phyloP scores from a whole-genome alignment of 768 basidiomycete species.

The Clitopilus hobsonii region DNA sequence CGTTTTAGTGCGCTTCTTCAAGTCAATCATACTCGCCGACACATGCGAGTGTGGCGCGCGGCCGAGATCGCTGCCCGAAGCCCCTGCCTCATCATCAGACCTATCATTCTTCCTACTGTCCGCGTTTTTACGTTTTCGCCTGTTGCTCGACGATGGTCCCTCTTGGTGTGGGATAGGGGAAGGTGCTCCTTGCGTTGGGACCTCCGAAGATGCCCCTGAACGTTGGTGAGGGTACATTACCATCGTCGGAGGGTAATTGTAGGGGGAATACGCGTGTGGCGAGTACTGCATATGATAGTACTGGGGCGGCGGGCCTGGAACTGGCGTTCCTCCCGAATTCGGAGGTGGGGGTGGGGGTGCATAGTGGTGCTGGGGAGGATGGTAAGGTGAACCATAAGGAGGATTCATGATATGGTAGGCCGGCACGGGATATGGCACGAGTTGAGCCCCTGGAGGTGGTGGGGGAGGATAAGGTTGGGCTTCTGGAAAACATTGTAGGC shows the following conservation, averaged over 20 bases:
- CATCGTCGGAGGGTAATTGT: slow-evolving; percentile 67
- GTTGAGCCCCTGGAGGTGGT: slow-evolving; percentile 32
- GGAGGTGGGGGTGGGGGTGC: slow-evolving; percentile 22
- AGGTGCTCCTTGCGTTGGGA: slow-evolving; percentile 24
- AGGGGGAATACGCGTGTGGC: slow-evolving; percentile 56
- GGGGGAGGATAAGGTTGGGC: slow-evolving; percentile 21
- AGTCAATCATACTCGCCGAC: slow-evolving; percentile 39
- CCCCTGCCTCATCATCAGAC: slow-evolving; percentile 57
- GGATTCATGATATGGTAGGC: slow-evolving; percentile 67
- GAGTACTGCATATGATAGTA: slow-evolving; percentile 58
- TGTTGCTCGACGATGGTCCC: slow-evolving; percentile 33
- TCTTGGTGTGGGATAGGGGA: slow-evolving; percentile 27
- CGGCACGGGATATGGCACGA: slow-evolving; percentile 52
- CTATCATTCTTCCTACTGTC: slow-evolving; percentile 28
- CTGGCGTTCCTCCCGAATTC: slow-evolving; percentile 29
- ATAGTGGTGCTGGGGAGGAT: slow-evolving; percentile 24
- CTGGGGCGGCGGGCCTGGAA: slow-evolving; percentile 31
- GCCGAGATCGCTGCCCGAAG: slow-evolving; percentile 41
- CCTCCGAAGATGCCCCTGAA: slow-evolving; percentile 26
- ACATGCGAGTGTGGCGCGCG: slow-evolving; percentile 22
- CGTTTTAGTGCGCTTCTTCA: slow-evolving; percentile 89
- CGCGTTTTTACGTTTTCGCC: slow-evolving; percentile 61
- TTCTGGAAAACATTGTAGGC: slow-evolving; percentile 12
- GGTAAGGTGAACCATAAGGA: slow-evolving; percentile 50
- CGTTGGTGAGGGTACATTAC: slow-evolving; percentile 60